Conservation (phyloP, 1,139 yeast genomes). For the Taphrina populina region DNA sequence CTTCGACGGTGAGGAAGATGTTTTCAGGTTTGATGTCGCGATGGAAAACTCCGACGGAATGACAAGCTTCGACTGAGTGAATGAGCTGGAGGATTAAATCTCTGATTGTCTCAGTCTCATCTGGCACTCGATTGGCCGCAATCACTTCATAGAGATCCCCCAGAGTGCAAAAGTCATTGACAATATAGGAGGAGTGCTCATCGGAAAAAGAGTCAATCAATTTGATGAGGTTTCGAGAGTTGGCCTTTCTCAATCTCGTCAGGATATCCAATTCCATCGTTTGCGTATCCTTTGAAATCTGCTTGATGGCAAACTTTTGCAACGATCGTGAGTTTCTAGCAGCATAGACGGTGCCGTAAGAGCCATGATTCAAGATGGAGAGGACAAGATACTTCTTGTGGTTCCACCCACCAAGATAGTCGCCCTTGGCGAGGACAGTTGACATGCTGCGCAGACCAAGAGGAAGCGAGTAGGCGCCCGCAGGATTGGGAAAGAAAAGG, state of each 20-base stretch:
- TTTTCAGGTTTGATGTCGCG: constrained; percentile 88
- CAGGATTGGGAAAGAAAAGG: neutral
- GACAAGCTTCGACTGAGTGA: constrained; percentile 82
- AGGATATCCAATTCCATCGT: constrained; percentile 32
- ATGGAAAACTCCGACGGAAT: constrained; percentile 83
- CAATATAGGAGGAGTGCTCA: constrained; percentile 52
- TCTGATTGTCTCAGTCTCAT: constrained; percentile 61
- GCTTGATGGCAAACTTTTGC: constrained; percentile 30
- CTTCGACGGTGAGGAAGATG: constrained; percentile 67
- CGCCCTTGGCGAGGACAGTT: constrained; percentile 19
- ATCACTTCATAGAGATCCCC: constrained; percentile 96
- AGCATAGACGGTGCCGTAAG: constrained; percentile 85
- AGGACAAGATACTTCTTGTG: constrained; percentile 56
- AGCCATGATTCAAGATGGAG: constrained; percentile 83
- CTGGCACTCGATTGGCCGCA: constrained; percentile 74
- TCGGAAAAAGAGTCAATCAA: constrained; percentile 76
- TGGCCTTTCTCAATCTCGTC: constrained; percentile 46
- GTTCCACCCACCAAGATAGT: constrained; percentile 29
- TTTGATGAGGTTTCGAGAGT: constrained; percentile 56
- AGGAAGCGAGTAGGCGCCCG: neutral
- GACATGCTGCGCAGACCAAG: constrained; percentile 1
- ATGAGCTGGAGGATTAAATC: constrained; percentile 76
- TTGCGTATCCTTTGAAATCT: constrained; percentile 14
- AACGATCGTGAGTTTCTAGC: constrained; percentile 59
- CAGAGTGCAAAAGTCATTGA: constrained; percentile 82